Base-by-base conservation (phyloP, 2,329 filamentous ascomycete species). In the Paracorniculantispora psalliotae region DNA sequence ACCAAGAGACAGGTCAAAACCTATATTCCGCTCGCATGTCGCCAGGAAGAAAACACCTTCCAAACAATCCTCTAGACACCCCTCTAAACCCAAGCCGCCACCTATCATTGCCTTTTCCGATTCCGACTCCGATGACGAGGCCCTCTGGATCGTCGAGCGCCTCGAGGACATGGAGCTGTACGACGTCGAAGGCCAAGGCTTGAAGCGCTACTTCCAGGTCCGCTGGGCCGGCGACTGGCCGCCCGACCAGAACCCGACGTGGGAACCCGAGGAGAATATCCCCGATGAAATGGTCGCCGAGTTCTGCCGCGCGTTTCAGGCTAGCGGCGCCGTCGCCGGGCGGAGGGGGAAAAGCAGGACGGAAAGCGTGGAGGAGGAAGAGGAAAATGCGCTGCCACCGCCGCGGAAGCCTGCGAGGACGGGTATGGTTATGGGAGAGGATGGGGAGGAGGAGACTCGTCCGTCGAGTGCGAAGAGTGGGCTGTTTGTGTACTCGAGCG, bases 201-300 rank as follows among this genome's bases (percentile, higher is more conserved):
- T 65, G 0, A 69, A 77, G 1, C 77, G 77, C 3, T 76, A 74
- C 59, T 85, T 81, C 67, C 72, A 77, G 30, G 81, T 85, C 1
- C 76, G 78, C 7, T 85, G 82, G 82, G 77, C 76, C 47, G 82
- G 82, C 8, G 69, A 82, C 60, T 85, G 82, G 82, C 80, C 82
- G 0, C 69, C 74, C 0, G 78, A 77, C 9, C 75, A 84, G 65
- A 84, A 85, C 57, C 80, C 81, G 0, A 80, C 81, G 0, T 85
- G 82, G 82, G 82, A 85, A 64, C 82, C 81, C 0, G 76, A 79
- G 62, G 74, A 75, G 3, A 82, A 84, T 55, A 75, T 85, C 2
- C 68, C 78, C 0, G 59, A 66, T 0, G 60, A 60, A 0, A 65
- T 83, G 41, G 70, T 83, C 1, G 69, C 67, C 7, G 69, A 69